phyloP scores from a whole-genome alignment of 371 early-diverging fungal genomes.

The Mortierella sp. region DNA sequence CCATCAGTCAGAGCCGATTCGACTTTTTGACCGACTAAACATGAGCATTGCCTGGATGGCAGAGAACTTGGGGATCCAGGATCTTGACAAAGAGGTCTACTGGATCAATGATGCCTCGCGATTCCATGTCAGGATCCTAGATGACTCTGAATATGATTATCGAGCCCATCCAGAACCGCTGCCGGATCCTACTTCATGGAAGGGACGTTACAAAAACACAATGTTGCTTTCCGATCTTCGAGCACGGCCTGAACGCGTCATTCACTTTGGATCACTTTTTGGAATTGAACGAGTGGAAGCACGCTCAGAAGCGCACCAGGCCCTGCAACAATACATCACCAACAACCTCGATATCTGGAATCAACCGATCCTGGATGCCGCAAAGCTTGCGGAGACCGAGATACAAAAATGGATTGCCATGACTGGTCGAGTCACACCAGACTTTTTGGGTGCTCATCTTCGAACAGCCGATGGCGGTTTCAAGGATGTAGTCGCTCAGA shows the following conservation, averaged over 20 bases:
- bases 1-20: conserved; percentile 26
- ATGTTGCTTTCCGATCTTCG: conserved; percentile 52
- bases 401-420: conserved; percentile 32
- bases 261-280: conserved; percentile 70
- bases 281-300: conserved; percentile 64
- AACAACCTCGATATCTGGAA: conserved; percentile 62
- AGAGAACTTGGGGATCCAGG: conserved; percentile 25
- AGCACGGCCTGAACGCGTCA: conserved; percentile 53
- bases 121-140: conserved; percentile 63
- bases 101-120: conserved; percentile 61
- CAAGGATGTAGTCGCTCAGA: conserved; percentile 53
- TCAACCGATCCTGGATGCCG: conserved; percentile 56
- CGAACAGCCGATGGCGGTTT: conserved; percentile 66
- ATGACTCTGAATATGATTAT: conserved; percentile 49
- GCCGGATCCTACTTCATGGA: background rate
- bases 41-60: conserved; percentile 39
- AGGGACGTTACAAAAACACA: background rate
- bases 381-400: conserved; percentile 52
- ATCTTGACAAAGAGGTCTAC: conserved; percentile 54
- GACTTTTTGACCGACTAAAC: conserved; percentile 46
- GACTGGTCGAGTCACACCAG: conserved; percentile 21
- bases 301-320: conserved; percentile 54
- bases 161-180: background rate
- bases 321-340: conserved; percentile 51
- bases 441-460: conserved; percentile 65